Conservation (phyloP, 805 yeast species). For the Yarrowia sp. region DNA sequence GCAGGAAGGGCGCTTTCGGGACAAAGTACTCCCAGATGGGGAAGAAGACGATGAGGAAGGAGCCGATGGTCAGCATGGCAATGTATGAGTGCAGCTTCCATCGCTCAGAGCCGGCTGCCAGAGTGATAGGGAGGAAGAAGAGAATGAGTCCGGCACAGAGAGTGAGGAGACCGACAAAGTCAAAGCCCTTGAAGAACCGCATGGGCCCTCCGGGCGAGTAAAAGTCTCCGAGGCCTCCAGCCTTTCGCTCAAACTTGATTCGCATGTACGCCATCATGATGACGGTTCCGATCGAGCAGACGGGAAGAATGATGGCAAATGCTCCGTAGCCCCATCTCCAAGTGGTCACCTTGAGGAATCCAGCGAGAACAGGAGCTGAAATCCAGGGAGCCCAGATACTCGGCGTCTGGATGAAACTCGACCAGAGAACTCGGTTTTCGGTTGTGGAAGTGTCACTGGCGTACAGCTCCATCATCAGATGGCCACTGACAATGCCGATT, state of each 20-base stretch:
- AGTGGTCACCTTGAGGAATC: constrained; percentile 41
- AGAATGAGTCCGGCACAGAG: background rate
- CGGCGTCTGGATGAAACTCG: background rate
- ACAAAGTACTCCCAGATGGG: background rate
- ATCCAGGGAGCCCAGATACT: constrained; percentile 19
- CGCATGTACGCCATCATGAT: constrained; percentile 6
- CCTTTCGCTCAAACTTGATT: background rate
- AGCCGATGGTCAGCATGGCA: constrained; percentile 10
- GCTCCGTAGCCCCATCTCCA: constrained; percentile 56
- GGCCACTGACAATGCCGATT: constrained; percentile 3
- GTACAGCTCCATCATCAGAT: constrained; percentile 16
- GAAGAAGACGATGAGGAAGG: background rate
- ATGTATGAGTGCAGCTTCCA: background rate
- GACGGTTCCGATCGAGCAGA: background rate
- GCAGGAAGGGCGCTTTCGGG: background rate
- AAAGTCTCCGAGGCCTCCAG: background rate
- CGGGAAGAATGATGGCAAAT: constrained; percentile 47
- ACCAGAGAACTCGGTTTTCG: background rate
- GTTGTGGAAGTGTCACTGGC: constrained; percentile 6
- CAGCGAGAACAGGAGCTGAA: constrained; percentile 1
- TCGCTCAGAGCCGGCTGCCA: background rate
- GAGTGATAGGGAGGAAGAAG: constrained; percentile 16
- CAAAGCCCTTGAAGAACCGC: background rate
- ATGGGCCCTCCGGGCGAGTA: background rate
- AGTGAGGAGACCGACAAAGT: background rate